These are phyloP conservation scores for Metroxylon sagu DNA, from an alignment of 176 grass and related monocot species.

Conservation along the genomic window DNA sequence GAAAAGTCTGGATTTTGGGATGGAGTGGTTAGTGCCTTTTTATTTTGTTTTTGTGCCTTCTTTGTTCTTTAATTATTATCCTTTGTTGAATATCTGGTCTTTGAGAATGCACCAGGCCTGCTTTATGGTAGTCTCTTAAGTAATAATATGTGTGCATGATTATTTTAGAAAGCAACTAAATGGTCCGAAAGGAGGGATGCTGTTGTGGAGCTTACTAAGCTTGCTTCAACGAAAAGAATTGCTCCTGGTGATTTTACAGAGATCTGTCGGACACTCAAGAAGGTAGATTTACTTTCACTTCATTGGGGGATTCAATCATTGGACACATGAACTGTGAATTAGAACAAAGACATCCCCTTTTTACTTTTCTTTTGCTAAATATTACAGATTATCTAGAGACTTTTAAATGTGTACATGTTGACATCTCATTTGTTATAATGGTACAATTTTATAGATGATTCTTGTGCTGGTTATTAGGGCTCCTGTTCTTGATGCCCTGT, in stretches of 20 bases:
- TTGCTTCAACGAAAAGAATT: constrained; percentile 92
- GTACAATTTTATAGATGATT: too few species aligned
- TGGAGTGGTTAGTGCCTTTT: constrained; percentile 66
- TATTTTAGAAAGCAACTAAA: constrained; percentile 91
- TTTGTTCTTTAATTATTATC: constrained; percentile 13
- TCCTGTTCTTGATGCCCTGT: too few species aligned
- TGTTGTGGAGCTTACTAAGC: constrained; percentile 87
- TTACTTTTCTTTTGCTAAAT: too few species aligned
- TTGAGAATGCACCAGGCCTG: too few species aligned
- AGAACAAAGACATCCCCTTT: too few species aligned
- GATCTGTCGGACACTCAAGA: constrained; percentile 85
- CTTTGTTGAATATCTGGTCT: neutral
- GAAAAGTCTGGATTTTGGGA: constrained; percentile 99
- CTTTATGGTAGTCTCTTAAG: too few species aligned
- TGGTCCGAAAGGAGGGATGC: constrained; percentile 99
- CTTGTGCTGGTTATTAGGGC: too few species aligned
- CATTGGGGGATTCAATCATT: too few species aligned
- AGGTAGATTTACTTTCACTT: constrained; percentile 33
- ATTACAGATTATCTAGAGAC: too few species aligned
- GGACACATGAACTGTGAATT: too few species aligned
- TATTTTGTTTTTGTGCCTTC: neutral
- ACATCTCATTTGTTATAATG: too few species aligned
- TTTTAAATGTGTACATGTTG: too few species aligned
- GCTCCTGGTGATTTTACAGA: constrained; percentile 94
- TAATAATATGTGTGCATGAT: neutral